Base-by-base conservation (phyloP, 2,329 filamentous ascomycete genomes). In the Periconia macrospinosa region DNA sequence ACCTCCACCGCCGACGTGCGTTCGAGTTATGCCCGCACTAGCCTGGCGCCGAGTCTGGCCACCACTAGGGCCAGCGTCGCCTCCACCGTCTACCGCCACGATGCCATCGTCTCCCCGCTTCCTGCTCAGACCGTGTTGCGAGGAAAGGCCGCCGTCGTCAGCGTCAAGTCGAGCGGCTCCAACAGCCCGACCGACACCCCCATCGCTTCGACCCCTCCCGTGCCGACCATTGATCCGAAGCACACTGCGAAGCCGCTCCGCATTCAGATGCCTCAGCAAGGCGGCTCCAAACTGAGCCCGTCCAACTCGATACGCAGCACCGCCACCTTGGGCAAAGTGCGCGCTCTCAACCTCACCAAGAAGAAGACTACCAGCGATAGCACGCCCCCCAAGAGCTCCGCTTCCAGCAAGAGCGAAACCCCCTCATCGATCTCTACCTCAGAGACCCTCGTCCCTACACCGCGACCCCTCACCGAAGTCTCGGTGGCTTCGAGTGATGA, bases 71-170 rank as follows among this genome's bases (percentile, higher is more conserved):
- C 67, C 52, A 86, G 83, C 68, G 89, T 97, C 59, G 92, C 92
- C 3, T 96, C 92, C 1, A 97, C 93, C 18, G 91, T 96, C 49
- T 97, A 97, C 70, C 90, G 91, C 61, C 93, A 92, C 77, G 91
- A 95, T 67, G 92, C 91, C 15, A 86, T 96, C 49, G 85, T 96
- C 63, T 92, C 81, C 70, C 89, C 80, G 1, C 78, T 88, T 52
- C 88, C 92, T 1, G 91, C 92, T 0, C 91, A 94, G 67, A 94
- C 92, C 49, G 89, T 91, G 54, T 89, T 93, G 70, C 86, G 92
- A 56, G 90, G 89, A 59, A 95, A 94, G 75, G 91, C 94, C 10
- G 92, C 91, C 35, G 88, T 97, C 69, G 92, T 99, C 70, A 96
- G 91, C 66, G 92, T 99, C 60, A 94, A 91, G 74, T 89, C 89